These are phyloP conservation scores for Fusarium newnesense DNA, from an alignment of 2,329 filamentous ascomycete species.

Conservation along the genomic window DNA sequence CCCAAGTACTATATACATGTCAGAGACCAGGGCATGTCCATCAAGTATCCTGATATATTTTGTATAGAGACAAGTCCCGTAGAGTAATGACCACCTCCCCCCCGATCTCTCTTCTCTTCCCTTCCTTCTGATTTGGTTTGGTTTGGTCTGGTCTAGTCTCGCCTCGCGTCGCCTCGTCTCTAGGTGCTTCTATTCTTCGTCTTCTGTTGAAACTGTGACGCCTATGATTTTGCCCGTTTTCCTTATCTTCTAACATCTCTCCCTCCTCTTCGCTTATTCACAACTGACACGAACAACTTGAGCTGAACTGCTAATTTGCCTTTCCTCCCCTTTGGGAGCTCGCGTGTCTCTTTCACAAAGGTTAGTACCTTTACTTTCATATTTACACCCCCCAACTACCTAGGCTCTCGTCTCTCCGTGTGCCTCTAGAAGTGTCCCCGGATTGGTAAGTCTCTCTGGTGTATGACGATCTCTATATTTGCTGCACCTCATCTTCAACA, in stretches of 20 bases:
- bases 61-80: background rate
- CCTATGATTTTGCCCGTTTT: slow-evolving; percentile 19
- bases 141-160: background rate
- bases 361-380: background rate
- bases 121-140: background rate
- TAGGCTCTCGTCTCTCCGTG: background rate
- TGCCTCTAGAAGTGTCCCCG: slow-evolving; percentile 30
- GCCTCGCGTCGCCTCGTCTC: background rate
- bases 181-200: background rate
- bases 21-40: slow-evolving; percentile 4
- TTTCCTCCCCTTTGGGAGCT: slow-evolving; percentile 21
- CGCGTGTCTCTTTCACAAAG: background rate
- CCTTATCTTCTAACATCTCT: background rate
- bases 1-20: slow-evolving; percentile 24
- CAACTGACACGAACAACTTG: background rate
- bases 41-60: background rate
- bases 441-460: slow-evolving; percentile 41
- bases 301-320: background rate
- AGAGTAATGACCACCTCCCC: background rate
- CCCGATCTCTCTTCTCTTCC: background rate
- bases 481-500: slow-evolving; percentile 25
- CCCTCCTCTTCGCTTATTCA: background rate
- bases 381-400: background rate
- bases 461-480: slow-evolving; percentile 44
- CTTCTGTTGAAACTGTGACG: slow-evolving; percentile 24